Conservation (phyloP, 306 rosid species). For the Cyamopsis tetragonoloba region DNA sequence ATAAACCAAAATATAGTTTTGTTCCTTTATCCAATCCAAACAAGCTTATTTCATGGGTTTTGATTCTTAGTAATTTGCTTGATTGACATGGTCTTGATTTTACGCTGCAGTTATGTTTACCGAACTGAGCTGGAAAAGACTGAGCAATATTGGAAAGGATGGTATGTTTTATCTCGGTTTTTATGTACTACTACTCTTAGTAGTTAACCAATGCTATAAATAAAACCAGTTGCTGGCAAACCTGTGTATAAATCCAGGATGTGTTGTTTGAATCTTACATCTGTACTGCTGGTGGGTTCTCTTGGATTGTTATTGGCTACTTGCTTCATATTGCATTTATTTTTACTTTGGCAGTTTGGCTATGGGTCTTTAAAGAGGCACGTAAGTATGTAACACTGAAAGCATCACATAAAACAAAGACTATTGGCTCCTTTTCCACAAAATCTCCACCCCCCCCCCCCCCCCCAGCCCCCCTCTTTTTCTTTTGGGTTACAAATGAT, state of each 20-base stretch:
- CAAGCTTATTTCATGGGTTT: background rate
- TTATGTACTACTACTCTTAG: background rate
- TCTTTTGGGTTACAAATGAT: background rate
- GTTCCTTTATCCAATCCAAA: slow-evolving; percentile 22
- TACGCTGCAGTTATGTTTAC: slow-evolving; percentile 73
- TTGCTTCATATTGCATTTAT: slow-evolving; percentile 7
- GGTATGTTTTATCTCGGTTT: slow-evolving; percentile 47
- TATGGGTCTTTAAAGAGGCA: background rate
- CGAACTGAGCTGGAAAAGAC: slow-evolving; percentile 77
- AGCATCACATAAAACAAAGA: background rate
- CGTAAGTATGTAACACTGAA: too few relatives aligned
- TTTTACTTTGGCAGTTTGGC: slow-evolving; percentile 6
- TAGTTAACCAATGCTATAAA: background rate
- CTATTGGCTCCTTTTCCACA: background rate
- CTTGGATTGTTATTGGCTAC: background rate
- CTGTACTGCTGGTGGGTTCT: slow-evolving; percentile 14
- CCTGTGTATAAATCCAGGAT: background rate
- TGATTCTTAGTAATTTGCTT: slow-evolving; percentile 17
- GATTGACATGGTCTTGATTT: slow-evolving; percentile 26
- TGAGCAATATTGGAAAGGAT: slow-evolving; percentile 93
- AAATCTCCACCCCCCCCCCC: too few relatives aligned
- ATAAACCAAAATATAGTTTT: background rate
- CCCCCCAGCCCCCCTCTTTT: too few relatives aligned
- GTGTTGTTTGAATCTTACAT: slow-evolving; percentile 19
- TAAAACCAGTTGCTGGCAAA: slow-evolving; percentile 16